These are phyloP conservation scores for cucumber (Cucumis sativus) DNA, from an alignment of 306 rosid genomes.

Conservation along the genomic window DNA sequence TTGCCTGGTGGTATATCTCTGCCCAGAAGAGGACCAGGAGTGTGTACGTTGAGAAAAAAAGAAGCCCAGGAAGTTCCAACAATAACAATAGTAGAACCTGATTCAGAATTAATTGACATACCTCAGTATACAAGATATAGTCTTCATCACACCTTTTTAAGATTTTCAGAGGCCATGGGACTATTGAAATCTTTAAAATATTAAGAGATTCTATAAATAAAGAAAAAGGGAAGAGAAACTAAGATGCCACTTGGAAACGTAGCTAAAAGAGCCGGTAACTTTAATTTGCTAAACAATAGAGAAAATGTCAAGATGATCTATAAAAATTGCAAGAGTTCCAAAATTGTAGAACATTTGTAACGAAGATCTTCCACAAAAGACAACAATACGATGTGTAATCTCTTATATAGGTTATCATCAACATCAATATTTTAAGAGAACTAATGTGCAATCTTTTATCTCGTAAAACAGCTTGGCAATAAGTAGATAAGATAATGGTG, in stretches of 20 bases:
- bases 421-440: neutral
- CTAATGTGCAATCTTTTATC: neutral
- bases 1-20: conserved; percentile 93
- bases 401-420: neutral
- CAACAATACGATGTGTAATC: neutral
- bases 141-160: neutral
- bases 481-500: neutral
- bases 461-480: neutral
- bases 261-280: neutral
- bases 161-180: neutral
- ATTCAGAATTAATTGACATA: conserved; percentile 20
- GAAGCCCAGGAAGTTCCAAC: conserved; percentile 78
- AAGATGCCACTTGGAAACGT: neutral
- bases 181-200: neutral
- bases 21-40: conserved; percentile 96
- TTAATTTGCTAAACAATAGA: neutral
- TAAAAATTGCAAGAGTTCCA: neutral
- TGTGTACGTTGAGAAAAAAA: conserved; percentile 86
- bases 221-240: neutral
- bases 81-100: conserved; percentile 55
- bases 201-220: neutral
- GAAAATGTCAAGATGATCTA: neutral
- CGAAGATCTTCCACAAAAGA: neutral
- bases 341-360: neutral
- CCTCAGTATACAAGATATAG: conserved; percentile 15